phyloP scores from a whole-genome alignment of 169 alveolate species.

The Plasmodium sp. region DNA sequence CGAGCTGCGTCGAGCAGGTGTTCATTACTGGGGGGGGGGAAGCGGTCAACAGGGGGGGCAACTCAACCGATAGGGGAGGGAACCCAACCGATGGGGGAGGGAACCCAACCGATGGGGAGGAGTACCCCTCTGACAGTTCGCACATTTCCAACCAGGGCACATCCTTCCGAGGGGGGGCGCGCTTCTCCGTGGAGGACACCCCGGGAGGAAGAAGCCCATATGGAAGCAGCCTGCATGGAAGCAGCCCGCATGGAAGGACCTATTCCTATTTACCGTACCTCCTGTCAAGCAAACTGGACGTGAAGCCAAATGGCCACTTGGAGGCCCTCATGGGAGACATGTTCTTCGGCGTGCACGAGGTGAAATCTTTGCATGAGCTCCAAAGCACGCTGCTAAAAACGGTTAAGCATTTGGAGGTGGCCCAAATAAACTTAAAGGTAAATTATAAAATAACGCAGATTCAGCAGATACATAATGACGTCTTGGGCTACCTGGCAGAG shows the following conservation, averaged over 20 bases:
- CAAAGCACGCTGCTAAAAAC: constrained; percentile 50
- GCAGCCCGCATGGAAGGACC: background rate
- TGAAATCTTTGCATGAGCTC: constrained; percentile 35
- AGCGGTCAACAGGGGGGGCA: background rate
- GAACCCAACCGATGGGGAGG: background rate
- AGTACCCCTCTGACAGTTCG: background rate
- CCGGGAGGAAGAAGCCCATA: background rate
- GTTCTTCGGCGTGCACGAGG: constrained; percentile 65
- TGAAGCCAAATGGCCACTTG: constrained; percentile 30
- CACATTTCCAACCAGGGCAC: background rate
- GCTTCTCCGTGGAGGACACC: background rate
- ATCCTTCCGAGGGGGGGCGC: background rate
- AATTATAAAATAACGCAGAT: constrained; percentile 55
- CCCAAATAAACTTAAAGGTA: constrained; percentile 43
- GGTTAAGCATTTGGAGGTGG: constrained; percentile 36
- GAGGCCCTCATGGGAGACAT: constrained; percentile 22
- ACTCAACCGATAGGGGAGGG: background rate
- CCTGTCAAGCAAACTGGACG: background rate
- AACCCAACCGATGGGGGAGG: background rate
- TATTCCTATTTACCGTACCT: constrained; percentile 46
- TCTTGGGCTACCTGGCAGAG: constrained; percentile 8
- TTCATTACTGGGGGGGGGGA: background rate
- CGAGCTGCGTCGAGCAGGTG: constrained; percentile 16
- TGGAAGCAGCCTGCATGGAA: background rate
- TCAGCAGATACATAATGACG: constrained; percentile 45